Evolutionary conservation across 306 rosid genomes (phyloP).

Genomic region (Urtica urens): DNA sequence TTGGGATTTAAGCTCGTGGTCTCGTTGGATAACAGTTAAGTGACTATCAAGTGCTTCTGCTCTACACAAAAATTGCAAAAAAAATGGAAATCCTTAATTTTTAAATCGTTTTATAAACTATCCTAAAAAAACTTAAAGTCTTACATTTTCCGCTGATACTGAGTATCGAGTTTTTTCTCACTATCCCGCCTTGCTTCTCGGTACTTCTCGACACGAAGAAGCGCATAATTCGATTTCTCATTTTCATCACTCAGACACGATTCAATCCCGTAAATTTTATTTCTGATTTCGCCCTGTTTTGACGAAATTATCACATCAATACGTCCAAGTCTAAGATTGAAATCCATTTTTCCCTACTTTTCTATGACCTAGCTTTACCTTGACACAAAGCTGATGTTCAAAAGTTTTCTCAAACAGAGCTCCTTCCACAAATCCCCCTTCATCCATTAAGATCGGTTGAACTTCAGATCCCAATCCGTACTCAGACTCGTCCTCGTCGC

Average conservation of each 20-base stretch:
- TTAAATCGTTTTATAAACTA: not conserved
- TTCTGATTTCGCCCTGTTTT: slow-evolving; percentile 85
- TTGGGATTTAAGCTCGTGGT: slow-evolving; percentile 74
- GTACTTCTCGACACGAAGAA: slow-evolving; percentile 49
- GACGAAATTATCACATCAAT: slow-evolving; percentile 8
- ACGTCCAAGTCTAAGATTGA: no score
- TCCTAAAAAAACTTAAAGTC: slow-evolving; percentile 12
- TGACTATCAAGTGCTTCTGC: slow-evolving; percentile 90
- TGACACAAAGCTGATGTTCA: slow-evolving; percentile 51
- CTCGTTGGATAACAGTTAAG: slow-evolving; percentile 71
- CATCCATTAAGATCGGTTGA: slow-evolving; percentile 54
- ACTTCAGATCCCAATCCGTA: slow-evolving; percentile 25
- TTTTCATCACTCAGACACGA: slow-evolving; percentile 39
- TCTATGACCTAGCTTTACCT: slow-evolving; percentile 32
- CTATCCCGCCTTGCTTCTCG: slow-evolving; percentile 64
- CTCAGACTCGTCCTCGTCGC: slow-evolving; percentile 53
- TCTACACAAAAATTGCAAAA: slow-evolving; percentile 26
- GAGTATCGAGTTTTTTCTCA: slow-evolving; percentile 68
- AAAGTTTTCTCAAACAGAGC: slow-evolving; percentile 43
- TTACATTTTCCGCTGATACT: slow-evolving; percentile 76
- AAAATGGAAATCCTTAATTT: slow-evolving; percentile 2
- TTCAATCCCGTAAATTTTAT: slow-evolving; percentile 50
- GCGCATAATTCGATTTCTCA: slow-evolving; percentile 43
- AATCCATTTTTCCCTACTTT: not conserved
- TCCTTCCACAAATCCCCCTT: slow-evolving; percentile 51